These are phyloP conservation scores for Aspergillus hortae DNA, from an alignment of 2,329 filamentous ascomycete genomes.

Conservation along the genomic window DNA sequence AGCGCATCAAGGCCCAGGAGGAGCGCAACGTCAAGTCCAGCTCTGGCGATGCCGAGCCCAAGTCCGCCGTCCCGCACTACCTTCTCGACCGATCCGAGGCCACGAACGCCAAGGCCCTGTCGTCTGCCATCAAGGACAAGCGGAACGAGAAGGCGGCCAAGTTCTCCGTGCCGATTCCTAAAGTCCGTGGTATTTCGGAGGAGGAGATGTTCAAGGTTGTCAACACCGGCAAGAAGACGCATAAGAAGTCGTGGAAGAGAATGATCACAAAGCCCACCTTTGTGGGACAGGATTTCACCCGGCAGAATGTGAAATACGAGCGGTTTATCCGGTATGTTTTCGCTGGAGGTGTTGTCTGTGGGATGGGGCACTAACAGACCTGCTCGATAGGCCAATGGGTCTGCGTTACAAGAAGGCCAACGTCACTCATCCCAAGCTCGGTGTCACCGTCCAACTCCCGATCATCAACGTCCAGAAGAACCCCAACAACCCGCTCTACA, in stretches of 20 bases:
- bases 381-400: constrained; percentile 57
- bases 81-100: constrained; percentile 78
- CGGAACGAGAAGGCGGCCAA: constrained; percentile 88
- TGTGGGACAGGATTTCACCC: constrained; percentile 85
- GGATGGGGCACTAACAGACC: not conserved
- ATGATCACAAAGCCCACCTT: constrained; percentile 81
- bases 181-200: constrained; percentile 88
- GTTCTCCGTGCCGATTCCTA: constrained; percentile 87
- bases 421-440: constrained; percentile 67
- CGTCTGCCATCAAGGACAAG: constrained; percentile 92
- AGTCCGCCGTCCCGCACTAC: constrained; percentile 82
- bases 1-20: constrained; percentile 90
- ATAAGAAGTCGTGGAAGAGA: constrained; percentile 69
- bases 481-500: constrained; percentile 85
- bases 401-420: constrained; percentile 76
- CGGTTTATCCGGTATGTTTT: constrained; percentile 58
- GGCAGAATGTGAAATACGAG: constrained; percentile 75
- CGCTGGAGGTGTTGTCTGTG: not conserved
- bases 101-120: constrained; percentile 70
- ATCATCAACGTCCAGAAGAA: constrained; percentile 80
- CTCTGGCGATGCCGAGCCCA: constrained; percentile 69
- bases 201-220: constrained; percentile 98
- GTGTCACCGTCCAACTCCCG: constrained; percentile 81
- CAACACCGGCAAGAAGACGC: constrained; percentile 91
- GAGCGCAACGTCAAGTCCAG: constrained; percentile 87